A percentile compares a stretch with the other conserved stretches of the same genome.
These are phyloP conservation scores for Elsinoe batatas DNA, from an alignment of 2,329 filamentous ascomycete species.

Conservation along the genomic window DNA sequence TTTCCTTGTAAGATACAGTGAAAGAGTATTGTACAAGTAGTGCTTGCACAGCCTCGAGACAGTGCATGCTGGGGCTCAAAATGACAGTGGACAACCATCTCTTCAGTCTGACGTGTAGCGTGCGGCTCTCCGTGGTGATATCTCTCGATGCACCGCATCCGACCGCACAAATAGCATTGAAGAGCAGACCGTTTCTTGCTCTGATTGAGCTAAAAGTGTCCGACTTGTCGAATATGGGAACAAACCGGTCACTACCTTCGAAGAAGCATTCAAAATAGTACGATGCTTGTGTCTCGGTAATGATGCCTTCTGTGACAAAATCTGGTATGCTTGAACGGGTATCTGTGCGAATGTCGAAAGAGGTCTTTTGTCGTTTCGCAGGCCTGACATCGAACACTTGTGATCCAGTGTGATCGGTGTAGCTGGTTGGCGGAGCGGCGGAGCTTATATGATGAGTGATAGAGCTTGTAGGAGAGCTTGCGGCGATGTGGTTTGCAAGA, in stretches of 20 bases:
- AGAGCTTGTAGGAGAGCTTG: background rate
- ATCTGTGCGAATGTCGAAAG: background rate
- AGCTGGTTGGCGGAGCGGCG: background rate
- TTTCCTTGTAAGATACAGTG: too few species aligned
- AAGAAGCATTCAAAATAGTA: background rate
- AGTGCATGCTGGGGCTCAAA: background rate
- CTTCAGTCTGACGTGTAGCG: background rate
- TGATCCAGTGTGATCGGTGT: background rate
- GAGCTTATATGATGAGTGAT: background rate
- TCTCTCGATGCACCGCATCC: background rate
- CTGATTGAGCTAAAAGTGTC: background rate
- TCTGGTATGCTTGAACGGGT: background rate
- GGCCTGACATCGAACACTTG: background rate
- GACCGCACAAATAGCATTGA: background rate
- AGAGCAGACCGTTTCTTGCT: background rate
- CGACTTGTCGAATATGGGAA: background rate
- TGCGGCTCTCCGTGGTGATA: background rate
- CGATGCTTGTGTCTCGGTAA: background rate
- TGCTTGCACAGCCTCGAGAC: background rate
- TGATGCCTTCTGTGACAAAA: background rate
- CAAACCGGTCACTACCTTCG: background rate
- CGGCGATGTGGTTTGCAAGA: background rate
- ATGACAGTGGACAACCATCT: background rate
- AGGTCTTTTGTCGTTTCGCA: background rate
- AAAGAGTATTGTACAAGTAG: background rate